Base-by-base conservation (phyloP, 441 rosid species). In the Omphalea diandra region DNA sequence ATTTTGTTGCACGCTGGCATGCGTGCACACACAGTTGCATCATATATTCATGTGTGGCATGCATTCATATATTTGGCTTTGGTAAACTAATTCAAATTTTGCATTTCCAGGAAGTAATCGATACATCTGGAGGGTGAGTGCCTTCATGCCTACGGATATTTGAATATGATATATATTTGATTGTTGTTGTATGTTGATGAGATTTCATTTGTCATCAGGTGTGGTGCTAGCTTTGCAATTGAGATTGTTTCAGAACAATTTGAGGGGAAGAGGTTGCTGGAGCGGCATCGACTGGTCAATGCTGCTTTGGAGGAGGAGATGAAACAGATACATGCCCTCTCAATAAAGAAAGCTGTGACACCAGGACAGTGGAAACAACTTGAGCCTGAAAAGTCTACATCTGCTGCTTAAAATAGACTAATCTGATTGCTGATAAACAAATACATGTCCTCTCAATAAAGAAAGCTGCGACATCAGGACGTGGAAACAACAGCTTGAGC, bases 111-210 rank as follows among this genome's bases (percentile, higher is more conserved):
- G 90, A 88, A 75, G 95, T 94, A 33, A 69, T 77, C 3, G 98
- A 94, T 73, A 94, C 95, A 58, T 90, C 97, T 69, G 95, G 98
- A 76, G 97, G 98, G 97, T 88, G 71, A 83, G 87, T 80, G 43
- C 26, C 63, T 65, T 80, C 58, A 15, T 61, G 18, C 40, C 6
- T 18, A 4, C 17, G 26, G 50, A 7, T 47, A 24, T 44, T 68
- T 68, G 10, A 43, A n/a, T 9, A 68, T 20, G 15, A 50, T 63
- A 31, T 49, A 17, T 36, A 2, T 11, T 29, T 65, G 29, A n/a
- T 54, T 14, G 27, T 24, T 65, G 20, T 14, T 65, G 14, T 3
- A 26, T 50, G 5, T 5, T 66, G 65, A 67, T 66, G 54, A 44
- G 1, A 15, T 29, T 65, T 62, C 15, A 14, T 24, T 33, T 12